A percentile compares a stretch with the other conserved stretches of the same genome.
Evolutionary conservation across 257 asterid genomes (phyloP).

Genomic region (Leptodermis oblonga): DNA sequence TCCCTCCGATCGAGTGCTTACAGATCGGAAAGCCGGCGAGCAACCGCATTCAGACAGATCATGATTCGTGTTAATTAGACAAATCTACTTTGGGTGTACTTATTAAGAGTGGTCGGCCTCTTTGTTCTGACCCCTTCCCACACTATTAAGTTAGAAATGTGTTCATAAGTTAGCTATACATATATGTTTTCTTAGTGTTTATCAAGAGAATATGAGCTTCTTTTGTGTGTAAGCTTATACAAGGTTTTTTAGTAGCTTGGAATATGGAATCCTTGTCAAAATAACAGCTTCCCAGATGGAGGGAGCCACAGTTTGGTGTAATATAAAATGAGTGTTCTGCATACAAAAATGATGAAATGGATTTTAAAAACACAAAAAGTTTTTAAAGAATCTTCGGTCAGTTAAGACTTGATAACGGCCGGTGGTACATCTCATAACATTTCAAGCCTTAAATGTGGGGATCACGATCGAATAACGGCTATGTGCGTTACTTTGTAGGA

Average conservation of each 20-base stretch:
- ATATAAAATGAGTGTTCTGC: slow-evolving; percentile 4
- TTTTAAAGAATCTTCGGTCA: background rate
- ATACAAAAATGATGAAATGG: background rate
- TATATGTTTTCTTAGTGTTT: slow-evolving; percentile 7
- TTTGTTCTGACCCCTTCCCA: slow-evolving; percentile 56
- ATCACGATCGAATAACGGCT: too few relatives aligned
- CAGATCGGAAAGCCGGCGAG: slow-evolving; percentile 67
- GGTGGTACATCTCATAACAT: too few relatives aligned
- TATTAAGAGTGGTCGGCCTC: slow-evolving; percentile 68
- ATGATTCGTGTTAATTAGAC: slow-evolving; percentile 65
- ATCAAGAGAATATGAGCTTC: slow-evolving; percentile 20
- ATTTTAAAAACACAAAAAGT: background rate
- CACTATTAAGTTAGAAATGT: slow-evolving; percentile 36
- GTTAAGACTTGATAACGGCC: too few relatives aligned
- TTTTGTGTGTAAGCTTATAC: slow-evolving; percentile 15
- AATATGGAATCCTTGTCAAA: slow-evolving; percentile 10
- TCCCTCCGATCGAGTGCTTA: slow-evolving; percentile 73
- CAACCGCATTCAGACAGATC: slow-evolving; percentile 52
- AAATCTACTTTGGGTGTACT: slow-evolving; percentile 32
- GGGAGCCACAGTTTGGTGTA: slow-evolving; percentile 3
- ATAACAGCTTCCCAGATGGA: slow-evolving; percentile 2
- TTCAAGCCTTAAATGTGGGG: too few relatives aligned
- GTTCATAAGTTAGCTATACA: slow-evolving; percentile 29
- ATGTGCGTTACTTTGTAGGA: background rate
- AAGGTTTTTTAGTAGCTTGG: slow-evolving; percentile 9